Conservation (phyloP, 495 filamentous ascomycete species). For the Usnea hakonensis region DNA sequence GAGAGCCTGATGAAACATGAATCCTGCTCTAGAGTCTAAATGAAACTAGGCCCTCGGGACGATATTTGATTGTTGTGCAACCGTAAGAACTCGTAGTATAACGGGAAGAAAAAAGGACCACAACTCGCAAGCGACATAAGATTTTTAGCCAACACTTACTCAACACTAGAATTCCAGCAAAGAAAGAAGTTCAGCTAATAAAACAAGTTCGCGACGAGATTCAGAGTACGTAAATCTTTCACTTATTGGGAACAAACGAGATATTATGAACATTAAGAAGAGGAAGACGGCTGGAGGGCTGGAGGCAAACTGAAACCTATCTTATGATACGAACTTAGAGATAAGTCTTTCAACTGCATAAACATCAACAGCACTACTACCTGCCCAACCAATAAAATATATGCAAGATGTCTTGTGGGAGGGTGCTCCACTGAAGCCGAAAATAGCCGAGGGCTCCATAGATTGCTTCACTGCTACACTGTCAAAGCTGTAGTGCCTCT, state of each 20-base stretch:
- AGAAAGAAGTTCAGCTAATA: not conserved
- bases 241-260: not conserved
- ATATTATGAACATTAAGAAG: not conserved
- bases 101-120: not conserved
- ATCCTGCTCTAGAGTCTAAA: not conserved
- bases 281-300: not conserved
- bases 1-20: not conserved
- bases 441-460: not conserved
- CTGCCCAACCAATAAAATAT: not conserved
- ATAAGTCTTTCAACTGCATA: not conserved
- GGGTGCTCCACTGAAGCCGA: not conserved
- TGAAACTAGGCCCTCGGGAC: not conserved
- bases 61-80: not conserved
- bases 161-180: too few relatives aligned
- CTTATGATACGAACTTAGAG: not conserved
- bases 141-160: not conserved
- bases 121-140: not conserved
- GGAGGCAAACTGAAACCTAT: not conserved
- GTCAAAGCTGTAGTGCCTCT: not conserved
- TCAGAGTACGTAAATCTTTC: not conserved
- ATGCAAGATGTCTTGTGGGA: not conserved
- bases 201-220: not conserved
- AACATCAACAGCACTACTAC: not conserved
- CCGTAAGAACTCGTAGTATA: not conserved
- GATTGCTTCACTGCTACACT: not conserved